These are phyloP conservation scores for Lactarius tabidus DNA, from an alignment of 768 basidiomycete species.

Conservation along the genomic window DNA sequence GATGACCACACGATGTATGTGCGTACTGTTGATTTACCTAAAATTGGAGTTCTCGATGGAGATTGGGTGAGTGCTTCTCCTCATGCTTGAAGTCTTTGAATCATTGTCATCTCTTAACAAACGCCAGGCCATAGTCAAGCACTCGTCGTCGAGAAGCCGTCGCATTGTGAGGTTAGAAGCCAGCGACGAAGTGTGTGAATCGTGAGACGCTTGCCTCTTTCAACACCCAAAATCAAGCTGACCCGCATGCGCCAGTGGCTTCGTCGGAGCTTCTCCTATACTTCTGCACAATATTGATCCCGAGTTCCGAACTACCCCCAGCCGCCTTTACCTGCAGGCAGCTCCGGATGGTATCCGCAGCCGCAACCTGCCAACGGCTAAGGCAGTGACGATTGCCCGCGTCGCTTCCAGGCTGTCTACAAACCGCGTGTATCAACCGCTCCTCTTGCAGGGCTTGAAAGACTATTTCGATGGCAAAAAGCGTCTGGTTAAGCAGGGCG, in stretches of 20 bases:
- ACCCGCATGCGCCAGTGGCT: constrained; percentile 34
- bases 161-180: constrained; percentile 59
- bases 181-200: constrained; percentile 39
- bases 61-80: constrained; percentile 63
- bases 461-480: constrained; percentile 51
- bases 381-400: constrained; percentile 69
- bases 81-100: neutral
- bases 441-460: constrained; percentile 60
- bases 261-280: constrained; percentile 42
- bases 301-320: constrained; percentile 30
- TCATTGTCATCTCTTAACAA: constrained; percentile 7
- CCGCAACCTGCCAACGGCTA: constrained; percentile 65
- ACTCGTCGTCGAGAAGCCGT: constrained; percentile 27
- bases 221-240: neutral
- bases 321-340: constrained; percentile 36
- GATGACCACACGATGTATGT: constrained; percentile 61
- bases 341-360: constrained; percentile 58
- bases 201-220: constrained; percentile 32
- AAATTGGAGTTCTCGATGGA: constrained; percentile 61
- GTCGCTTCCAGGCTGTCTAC: constrained; percentile 71
- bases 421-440: constrained; percentile 56
- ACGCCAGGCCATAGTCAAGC: constrained; percentile 47
- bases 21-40: constrained; percentile 57
- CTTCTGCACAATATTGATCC: constrained; percentile 52
- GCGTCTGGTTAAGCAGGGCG: constrained; percentile 66